Conservation (phyloP, 164 flowering plant species). For the Stephania yunnanensis region DNA sequence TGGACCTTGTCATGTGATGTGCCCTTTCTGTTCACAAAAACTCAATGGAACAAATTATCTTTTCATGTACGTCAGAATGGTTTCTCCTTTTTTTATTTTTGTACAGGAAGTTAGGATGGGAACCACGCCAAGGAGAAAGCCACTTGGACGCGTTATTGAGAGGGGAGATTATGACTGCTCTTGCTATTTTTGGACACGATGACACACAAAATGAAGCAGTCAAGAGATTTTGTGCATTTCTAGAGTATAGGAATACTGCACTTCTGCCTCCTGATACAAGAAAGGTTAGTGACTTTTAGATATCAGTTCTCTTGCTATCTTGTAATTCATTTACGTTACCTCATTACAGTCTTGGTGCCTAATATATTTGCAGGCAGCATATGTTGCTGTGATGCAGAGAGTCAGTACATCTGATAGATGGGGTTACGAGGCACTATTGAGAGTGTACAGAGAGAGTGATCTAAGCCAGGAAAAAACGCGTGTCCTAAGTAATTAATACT, state of each 20-base stretch:
- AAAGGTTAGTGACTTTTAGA: conserved; percentile 41
- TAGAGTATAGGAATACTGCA: conserved; percentile 69
- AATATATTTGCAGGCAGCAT: conserved; percentile 63
- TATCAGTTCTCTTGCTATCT: neutral
- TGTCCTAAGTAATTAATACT: neutral
- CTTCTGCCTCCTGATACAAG: conserved; percentile 84
- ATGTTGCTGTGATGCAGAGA: conserved; percentile 51
- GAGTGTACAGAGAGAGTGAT: conserved; percentile 81
- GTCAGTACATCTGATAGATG: conserved; percentile 45
- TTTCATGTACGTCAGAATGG: conserved; percentile 9
- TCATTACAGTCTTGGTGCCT: neutral
- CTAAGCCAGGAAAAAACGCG: conserved; percentile 54
- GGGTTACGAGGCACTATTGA: conserved; percentile 75
- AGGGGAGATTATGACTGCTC: conserved; percentile 84
- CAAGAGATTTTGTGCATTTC: conserved; percentile 64
- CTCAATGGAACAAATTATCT: neutral
- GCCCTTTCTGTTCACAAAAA: no score
- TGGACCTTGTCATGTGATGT: no score
- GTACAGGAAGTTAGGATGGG: conserved; percentile 90
- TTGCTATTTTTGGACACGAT: conserved; percentile 74
- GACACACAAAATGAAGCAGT: conserved; percentile 57
- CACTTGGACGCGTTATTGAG: conserved; percentile 91
- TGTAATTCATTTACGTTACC: neutral
- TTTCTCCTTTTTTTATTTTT: conserved; percentile 8
- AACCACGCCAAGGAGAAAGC: conserved; percentile 68